Evolutionary conservation across 441 rosid genomes (phyloP).

Genomic region (Pelargonium myrrhifolium): DNA sequence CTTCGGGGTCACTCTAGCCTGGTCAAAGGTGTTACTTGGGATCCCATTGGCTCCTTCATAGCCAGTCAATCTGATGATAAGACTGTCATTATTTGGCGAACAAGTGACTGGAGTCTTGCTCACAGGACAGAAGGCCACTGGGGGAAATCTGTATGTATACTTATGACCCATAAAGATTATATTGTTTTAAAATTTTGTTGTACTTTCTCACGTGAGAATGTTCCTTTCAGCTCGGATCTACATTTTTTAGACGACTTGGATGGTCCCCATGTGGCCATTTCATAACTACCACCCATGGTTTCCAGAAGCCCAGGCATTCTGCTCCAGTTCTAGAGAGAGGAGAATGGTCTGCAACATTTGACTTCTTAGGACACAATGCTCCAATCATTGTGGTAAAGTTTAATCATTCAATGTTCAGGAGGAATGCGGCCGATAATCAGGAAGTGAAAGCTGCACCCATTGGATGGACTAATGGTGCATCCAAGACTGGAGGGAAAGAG

Average conservation of each 20-base stretch:
- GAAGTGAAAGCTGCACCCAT: slow-evolving; percentile 51
- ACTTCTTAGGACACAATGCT: slow-evolving; percentile 95
- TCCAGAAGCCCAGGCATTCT: slow-evolving; percentile 98
- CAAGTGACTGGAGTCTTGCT: slow-evolving; percentile 94
- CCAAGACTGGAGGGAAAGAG: slow-evolving; percentile 74
- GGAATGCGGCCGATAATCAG: slow-evolving; percentile 39
- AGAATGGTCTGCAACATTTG: slow-evolving; percentile 95
- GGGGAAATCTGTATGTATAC: slow-evolving; percentile 98
- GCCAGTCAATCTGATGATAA: slow-evolving; percentile 99
- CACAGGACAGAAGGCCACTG: slow-evolving; percentile 97
- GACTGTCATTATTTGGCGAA: slow-evolving; percentile 96
- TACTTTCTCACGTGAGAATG: slow-evolving; percentile 11
- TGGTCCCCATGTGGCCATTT: slow-evolving; percentile 99
- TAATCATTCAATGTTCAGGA: slow-evolving; percentile 86
- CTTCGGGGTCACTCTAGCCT: slow-evolving; percentile 94
- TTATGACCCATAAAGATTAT: too few species aligned
- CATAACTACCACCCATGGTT: slow-evolving; percentile 94
- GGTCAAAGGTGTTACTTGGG: slow-evolving; percentile 98
- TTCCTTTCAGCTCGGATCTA: slow-evolving; percentile 79
- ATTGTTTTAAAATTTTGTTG: too few species aligned
- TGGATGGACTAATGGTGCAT: slow-evolving; percentile 84
- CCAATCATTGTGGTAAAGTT: slow-evolving; percentile 90
- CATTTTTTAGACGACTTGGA: slow-evolving; percentile 96
- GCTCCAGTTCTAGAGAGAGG: slow-evolving; percentile 98
- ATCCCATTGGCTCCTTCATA: slow-evolving; percentile 92